Percentiles rank a stretch among this genome's conserved stretches.
Conservation (phyloP, 2,329 filamentous ascomycete genomes). For the Paraphoma chrysanthemicola region DNA sequence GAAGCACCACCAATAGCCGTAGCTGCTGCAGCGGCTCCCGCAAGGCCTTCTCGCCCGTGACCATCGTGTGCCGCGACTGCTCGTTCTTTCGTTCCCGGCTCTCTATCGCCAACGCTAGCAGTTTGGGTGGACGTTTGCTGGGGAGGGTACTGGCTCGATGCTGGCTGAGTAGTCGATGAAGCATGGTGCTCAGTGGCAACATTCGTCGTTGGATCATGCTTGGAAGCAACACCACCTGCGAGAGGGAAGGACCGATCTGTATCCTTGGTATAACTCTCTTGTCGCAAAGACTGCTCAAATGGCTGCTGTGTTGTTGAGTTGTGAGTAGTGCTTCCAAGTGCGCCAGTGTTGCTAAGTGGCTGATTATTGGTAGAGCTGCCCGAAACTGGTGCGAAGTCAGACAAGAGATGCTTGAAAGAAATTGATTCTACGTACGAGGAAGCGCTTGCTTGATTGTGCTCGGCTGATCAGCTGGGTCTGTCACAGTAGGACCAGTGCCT, state of each 20-base stretch:
- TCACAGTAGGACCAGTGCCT: conserved; percentile 12
- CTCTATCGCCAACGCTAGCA: conserved; percentile 8
- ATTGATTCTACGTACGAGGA: conserved; percentile 28
- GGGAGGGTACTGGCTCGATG: not conserved
- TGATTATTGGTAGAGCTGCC: conserved; percentile 4
- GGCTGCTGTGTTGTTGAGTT: conserved; percentile 7
- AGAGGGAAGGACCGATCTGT: conserved; percentile 47
- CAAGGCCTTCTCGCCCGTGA: conserved; percentile 34
- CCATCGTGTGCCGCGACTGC: conserved; percentile 16
- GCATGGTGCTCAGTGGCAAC: conserved; percentile 7
- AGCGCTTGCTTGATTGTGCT: conserved; percentile 6
- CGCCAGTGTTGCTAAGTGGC: conserved; percentile 2
- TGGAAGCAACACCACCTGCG: conserved; percentile 37
- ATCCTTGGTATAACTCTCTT: conserved; percentile 25
- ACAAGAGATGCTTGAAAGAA: not conserved
- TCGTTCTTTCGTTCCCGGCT: conserved; percentile 29
- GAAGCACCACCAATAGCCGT: conserved; percentile 31
- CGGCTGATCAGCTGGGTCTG: conserved; percentile 6
- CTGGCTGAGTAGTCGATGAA: too few relatives aligned
- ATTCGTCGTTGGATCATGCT: not conserved
- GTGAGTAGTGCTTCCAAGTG: not conserved
- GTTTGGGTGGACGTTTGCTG: conserved; percentile 7
- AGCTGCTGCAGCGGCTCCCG: conserved; percentile 36
- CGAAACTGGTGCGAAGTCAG: conserved; percentile 16
- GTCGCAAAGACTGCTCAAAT: conserved; percentile 11